Percentiles rank a stretch among this genome's conserved stretches.
These are phyloP conservation scores for Symbiotaphrina buchneri DNA, from an alignment of 495 filamentous ascomycete species.

Conservation along the genomic window DNA sequence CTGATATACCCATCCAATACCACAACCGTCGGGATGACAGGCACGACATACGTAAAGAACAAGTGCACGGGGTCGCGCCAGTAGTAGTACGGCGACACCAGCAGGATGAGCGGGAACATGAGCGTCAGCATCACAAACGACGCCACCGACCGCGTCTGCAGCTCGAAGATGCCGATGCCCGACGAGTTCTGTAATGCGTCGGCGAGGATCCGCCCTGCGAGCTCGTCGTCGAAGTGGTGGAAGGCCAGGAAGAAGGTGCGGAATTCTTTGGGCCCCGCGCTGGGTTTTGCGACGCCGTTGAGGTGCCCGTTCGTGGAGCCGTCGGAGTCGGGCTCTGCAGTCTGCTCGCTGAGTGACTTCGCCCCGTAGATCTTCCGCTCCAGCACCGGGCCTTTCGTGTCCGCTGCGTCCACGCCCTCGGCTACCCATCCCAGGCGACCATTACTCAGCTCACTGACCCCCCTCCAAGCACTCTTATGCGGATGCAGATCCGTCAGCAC, in stretches of 20 bases:
- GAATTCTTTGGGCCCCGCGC: constrained; percentile 27
- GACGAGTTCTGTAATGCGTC: constrained; percentile 31
- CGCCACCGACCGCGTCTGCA: constrained; percentile 33
- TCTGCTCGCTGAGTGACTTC: constrained; percentile 6
- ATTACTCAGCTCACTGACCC: constrained; percentile 19
- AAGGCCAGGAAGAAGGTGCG: constrained; percentile 51
- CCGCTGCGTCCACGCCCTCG: constrained; percentile 39
- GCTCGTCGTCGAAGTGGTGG: constrained; percentile 48
- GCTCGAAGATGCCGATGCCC: constrained; percentile 37
- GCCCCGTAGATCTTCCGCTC: constrained; percentile 15
- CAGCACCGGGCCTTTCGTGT: constrained; percentile 25
- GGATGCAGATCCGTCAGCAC: constrained; percentile 49
- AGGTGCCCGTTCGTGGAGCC: no score
- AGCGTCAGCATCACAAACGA: constrained; percentile 28
- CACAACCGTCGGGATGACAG: constrained; percentile 37
- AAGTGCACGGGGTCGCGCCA: constrained; percentile 28
- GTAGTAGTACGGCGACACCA: constrained; percentile 34
- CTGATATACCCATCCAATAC: constrained; percentile 46
- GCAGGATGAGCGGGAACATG: constrained; percentile 25
- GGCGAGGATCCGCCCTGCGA: constrained; percentile 30
- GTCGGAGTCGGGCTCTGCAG: constrained; percentile 1
- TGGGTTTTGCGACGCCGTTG: constrained; percentile 10
- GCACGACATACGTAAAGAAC: constrained; percentile 39
- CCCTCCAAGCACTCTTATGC: constrained; percentile 35
- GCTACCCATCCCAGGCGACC: constrained; percentile 30